Base-by-base conservation (phyloP, 495 filamentous ascomycete genomes). In the Platismatia glauca region DNA sequence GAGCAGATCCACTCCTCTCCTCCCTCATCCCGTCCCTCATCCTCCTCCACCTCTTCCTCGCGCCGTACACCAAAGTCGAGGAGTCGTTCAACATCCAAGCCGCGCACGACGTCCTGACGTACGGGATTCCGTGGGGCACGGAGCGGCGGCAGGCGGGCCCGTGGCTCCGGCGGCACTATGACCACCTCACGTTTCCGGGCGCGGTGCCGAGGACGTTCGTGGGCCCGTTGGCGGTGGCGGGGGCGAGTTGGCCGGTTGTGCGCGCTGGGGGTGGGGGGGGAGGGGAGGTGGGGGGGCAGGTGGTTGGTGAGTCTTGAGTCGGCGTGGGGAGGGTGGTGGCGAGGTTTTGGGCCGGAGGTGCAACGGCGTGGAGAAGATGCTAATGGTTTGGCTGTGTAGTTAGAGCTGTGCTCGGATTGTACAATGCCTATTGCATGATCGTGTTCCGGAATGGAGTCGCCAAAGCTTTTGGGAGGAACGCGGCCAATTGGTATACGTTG, bases 1-100 rank as follows among this genome's bases (percentile, higher is more conserved):
- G 6, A 41, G 41, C 62, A 87, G 84, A 87, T 65, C 50, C 71
- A 22, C 53, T 80, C 27, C 64, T 83, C 38, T 75, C 87, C 46
- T 75, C 73, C 20, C 71, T 82, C 61, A 81, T 95, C 62, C 87
- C 88, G 3, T 65, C 72, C 3, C 71, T 90, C 41, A 82, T 96
- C 66, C 70, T 92, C 24, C 57, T 90, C 33, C 93, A 99, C 72
- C 82, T 96, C 57, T 63, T 85, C 60, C 73, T 83, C 12, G 85
- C 95, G 20, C 95, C 94, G 1, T 97, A 94, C 77, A 97, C 95
- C 56, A 99, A 99, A 74, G 95, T 99, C 60, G 94, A 99, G 71
- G 94, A 99, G 76, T 97, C 92, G 0, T 99, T 99, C 82, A 96
- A 96, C 68, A 84, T 97, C 58, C 94, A 99, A 71, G 94, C 94